These are phyloP conservation scores for Liquidambar formosana DNA, from an alignment of 164 flowering plant species.

Conservation along the genomic window DNA sequence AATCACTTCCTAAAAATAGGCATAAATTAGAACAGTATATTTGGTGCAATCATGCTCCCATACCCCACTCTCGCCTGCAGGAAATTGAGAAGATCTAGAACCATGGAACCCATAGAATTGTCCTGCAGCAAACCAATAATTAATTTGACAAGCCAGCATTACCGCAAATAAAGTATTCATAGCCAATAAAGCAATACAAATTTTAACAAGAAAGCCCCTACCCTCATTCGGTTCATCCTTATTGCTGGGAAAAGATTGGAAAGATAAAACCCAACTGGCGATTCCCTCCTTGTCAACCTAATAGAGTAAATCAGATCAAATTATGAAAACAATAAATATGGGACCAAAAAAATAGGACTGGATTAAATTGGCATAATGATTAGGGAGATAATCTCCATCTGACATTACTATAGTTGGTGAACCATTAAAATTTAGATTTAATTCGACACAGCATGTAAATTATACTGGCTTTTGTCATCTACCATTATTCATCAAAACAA, in stretches of 20 bases:
- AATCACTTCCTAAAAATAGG: background rate
- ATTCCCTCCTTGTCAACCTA: slow-evolving; percentile 76
- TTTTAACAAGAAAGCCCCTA: slow-evolving; percentile 16
- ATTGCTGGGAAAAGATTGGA: slow-evolving; percentile 61
- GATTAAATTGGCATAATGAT: background rate
- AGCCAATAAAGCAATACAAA: background rate
- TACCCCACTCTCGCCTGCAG: slow-evolving; percentile 55
- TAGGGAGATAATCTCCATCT: background rate
- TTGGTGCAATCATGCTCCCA: slow-evolving; percentile 7
- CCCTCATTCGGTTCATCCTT: slow-evolving; percentile 50
- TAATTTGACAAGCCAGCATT: background rate
- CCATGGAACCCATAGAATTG: slow-evolving; percentile 87
- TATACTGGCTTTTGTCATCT: background rate
- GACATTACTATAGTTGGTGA: background rate
- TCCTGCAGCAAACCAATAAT: slow-evolving; percentile 40
- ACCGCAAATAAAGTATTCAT: background rate
- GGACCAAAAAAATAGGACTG: background rate
- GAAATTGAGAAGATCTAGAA: slow-evolving; percentile 70
- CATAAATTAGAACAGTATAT: background rate
- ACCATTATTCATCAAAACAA: too few relatives aligned
- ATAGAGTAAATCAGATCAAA: background rate
- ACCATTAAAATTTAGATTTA: background rate
- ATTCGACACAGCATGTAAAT: background rate
- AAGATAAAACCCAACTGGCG: slow-evolving; percentile 74
- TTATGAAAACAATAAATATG: background rate